phyloP scores from a whole-genome alignment of 805 yeast species.

The Brettanomyces naardenensis region DNA sequence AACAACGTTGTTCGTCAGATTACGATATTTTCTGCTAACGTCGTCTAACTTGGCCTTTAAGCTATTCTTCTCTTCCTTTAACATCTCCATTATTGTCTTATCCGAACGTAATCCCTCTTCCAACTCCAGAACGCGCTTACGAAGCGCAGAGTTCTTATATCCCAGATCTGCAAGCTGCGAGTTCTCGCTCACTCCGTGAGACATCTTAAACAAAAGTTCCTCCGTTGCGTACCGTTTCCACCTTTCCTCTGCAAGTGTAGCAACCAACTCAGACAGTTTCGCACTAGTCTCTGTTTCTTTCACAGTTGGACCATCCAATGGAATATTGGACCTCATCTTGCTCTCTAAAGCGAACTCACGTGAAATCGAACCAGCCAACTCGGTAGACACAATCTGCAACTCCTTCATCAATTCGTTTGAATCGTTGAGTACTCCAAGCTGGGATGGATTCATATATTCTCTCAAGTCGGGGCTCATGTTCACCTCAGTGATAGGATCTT shows the following conservation, averaged over 20 bases:
- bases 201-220: constrained; percentile 47
- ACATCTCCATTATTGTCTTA: constrained; percentile 36
- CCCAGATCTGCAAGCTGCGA: constrained; percentile 47
- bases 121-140: constrained; percentile 30
- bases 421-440: constrained; percentile 52
- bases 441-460: constrained; percentile 43
- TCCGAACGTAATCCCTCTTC: constrained; percentile 41
- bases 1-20: constrained; percentile 33
- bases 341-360: constrained; percentile 59
- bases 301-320: constrained; percentile 6
- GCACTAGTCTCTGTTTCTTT: constrained; percentile 31
- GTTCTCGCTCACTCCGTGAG: constrained; percentile 35
- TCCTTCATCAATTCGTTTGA: constrained; percentile 54
- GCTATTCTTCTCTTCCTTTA: constrained; percentile 27
- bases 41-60: constrained; percentile 33
- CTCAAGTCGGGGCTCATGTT: constrained; percentile 3
- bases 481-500: neutral
- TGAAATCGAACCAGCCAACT: constrained; percentile 62
- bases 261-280: constrained; percentile 45
- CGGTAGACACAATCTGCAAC: constrained; percentile 60
- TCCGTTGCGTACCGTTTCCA: constrained; percentile 61
- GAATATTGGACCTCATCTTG: constrained; percentile 19
- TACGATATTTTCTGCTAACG: constrained; percentile 32
- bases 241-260: constrained; percentile 55
- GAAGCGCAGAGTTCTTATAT: constrained; percentile 48